Evolutionary conservation across 306 rosid genomes (phyloP).

Genomic region (Heteromeles arbutifolia): DNA sequence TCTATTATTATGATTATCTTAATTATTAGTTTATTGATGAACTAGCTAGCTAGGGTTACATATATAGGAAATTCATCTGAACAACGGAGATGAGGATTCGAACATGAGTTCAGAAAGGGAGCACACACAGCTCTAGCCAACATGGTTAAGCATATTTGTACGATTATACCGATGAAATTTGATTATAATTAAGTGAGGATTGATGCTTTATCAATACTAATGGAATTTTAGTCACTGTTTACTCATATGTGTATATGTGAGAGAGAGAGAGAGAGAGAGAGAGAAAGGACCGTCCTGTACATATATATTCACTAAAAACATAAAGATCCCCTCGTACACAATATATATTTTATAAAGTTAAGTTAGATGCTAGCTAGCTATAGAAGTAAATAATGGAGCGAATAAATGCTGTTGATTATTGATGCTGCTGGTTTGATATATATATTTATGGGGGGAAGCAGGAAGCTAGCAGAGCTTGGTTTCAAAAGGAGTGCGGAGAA

Average conservation of each 20-base stretch:
- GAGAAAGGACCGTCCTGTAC: conserved; percentile 1
- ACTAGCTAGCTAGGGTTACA: background rate
- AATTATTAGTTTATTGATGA: background rate
- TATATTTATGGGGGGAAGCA: conserved; percentile 31
- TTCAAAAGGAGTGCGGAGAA: conserved; percentile 69
- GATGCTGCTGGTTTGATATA: conserved; percentile 6
- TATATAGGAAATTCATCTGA: background rate
- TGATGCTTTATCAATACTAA: background rate
- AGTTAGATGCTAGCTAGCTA: background rate
- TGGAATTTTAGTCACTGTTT: conserved; percentile 1
- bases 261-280: background rate
- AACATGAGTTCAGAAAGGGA: background rate
- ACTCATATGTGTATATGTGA: background rate
- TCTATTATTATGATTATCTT: background rate
- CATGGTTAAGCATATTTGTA: background rate
- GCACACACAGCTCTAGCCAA: no score
- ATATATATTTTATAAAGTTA: background rate
- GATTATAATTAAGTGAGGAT: background rate
- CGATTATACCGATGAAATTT: background rate
- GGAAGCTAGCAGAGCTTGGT: conserved; percentile 77
- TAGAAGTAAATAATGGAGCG: background rate
- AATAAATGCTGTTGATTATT: conserved; percentile 37
- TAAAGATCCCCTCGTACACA: background rate
- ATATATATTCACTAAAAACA: conserved; percentile 5
- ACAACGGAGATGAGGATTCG: background rate